A percentile compares a stretch with the other conserved stretches of the same genome.
Evolutionary conservation across 306 rosid genomes (phyloP).

Genomic region (Lupinus albus): DNA sequence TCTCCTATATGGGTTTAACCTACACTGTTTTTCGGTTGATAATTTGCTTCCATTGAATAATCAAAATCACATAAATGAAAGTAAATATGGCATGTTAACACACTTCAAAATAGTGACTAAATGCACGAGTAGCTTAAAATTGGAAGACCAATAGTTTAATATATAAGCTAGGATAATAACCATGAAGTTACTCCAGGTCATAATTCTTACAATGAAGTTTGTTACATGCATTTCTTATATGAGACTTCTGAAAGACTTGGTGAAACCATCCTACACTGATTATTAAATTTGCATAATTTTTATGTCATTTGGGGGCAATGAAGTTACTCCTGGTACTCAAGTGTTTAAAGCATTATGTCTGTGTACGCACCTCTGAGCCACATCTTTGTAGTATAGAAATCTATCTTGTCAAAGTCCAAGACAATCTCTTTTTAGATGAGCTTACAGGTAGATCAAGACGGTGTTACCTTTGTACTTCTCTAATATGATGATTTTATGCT

Average conservation of each 20-base stretch:
- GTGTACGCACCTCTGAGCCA: constrained; percentile 12
- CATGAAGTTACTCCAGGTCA: too few relatives aligned
- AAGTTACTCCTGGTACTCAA: constrained; percentile 8
- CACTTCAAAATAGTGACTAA: constrained; percentile 4
- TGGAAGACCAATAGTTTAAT: constrained; percentile 23
- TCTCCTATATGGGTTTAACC: constrained; percentile 9
- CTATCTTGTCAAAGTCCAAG: constrained; percentile 26
- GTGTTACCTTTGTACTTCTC: background rate
- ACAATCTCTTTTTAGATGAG: constrained; percentile 4
- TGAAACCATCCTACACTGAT: constrained; percentile 6
- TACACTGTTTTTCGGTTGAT: constrained; percentile 6
- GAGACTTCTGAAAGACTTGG: too few relatives aligned
- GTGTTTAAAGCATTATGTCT: constrained; percentile 31
- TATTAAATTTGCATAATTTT: constrained; percentile 28
- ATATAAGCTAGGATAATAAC: constrained; percentile 25
- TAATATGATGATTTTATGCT: constrained; percentile 12
- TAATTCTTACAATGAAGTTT: too few relatives aligned
- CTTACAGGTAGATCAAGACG: constrained; percentile 12
- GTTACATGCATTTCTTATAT: too few relatives aligned
- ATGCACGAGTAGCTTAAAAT: constrained; percentile 21
- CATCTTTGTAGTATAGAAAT: constrained; percentile 2
- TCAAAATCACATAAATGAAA: constrained; percentile 21
- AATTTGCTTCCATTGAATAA: constrained; percentile 29
- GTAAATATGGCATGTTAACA: constrained; percentile 20
- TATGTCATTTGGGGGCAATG: constrained; percentile 1